Percentiles rank a stretch among this genome's conserved stretches.
Evolutionary conservation across 345 rosid genomes (phyloP).

Genomic region (Eucalyptus brandiana): DNA sequence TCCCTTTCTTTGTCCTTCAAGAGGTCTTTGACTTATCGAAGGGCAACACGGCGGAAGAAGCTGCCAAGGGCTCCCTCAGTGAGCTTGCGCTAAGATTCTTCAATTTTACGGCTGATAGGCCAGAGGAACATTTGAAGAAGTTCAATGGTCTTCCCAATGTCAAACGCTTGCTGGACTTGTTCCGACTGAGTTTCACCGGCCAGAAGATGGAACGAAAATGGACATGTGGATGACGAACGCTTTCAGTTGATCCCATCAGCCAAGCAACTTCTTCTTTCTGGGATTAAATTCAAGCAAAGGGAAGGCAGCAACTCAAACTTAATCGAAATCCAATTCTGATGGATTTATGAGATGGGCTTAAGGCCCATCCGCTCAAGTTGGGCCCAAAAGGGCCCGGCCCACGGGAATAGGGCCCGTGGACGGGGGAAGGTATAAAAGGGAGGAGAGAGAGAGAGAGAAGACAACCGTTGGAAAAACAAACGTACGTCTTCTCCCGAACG

Average conservation of each 20-base stretch:
- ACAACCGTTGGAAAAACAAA: no score
- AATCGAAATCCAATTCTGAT: slow-evolving; percentile 26
- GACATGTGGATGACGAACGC: not conserved
- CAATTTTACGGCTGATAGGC: slow-evolving; percentile 6
- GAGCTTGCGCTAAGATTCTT: slow-evolving; percentile 26
- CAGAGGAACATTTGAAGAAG: not conserved
- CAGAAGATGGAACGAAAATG: not conserved
- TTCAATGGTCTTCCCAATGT: not conserved
- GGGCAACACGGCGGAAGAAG: not conserved
- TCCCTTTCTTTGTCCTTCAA: slow-evolving; percentile 32
- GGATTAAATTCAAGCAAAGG: slow-evolving; percentile 16
- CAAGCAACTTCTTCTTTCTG: slow-evolving; percentile 23
- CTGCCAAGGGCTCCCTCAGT: not conserved
- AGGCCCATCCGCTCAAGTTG: no score
- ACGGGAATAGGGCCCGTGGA: no score
- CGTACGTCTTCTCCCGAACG: no score
- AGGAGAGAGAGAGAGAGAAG: no score
- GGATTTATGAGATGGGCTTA: no score
- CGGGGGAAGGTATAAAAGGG: no score
- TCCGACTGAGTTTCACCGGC: slow-evolving; percentile 5
- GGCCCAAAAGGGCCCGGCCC: no score
- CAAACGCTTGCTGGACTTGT: slow-evolving; percentile 32
- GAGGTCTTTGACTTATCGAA: slow-evolving; percentile 4
- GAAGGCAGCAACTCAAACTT: not conserved
- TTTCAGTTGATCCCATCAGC: slow-evolving; percentile 13